Evolutionary conservation across 192 early-diverging fungal genomes (phyloP).

Genomic region (Mortierella antarctica): DNA sequence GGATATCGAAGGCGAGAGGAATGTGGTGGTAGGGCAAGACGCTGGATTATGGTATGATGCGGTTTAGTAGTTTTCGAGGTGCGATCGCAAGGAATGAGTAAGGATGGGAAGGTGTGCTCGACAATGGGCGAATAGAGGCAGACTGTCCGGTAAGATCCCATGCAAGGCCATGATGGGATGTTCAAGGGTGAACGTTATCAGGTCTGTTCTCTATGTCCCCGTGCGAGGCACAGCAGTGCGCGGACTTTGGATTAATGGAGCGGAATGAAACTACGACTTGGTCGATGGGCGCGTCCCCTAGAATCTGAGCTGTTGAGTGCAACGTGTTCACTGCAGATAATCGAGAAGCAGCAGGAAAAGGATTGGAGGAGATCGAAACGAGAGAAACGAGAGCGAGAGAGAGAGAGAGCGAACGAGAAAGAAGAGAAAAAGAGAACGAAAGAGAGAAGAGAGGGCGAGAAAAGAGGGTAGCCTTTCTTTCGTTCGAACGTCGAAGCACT

Average conservation of each 20-base stretch:
- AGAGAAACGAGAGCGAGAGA: background rate
- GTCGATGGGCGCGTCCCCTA: background rate
- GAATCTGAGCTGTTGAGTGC: background rate
- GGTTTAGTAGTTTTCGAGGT: background rate
- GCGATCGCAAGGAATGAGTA: background rate
- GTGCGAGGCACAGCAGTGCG: background rate
- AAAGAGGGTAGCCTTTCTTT: background rate
- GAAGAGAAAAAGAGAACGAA: background rate
- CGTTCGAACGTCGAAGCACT: no score
- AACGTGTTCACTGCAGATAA: background rate
- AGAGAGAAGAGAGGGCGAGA: constrained; percentile 5
- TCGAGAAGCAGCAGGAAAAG: background rate
- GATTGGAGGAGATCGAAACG: background rate
- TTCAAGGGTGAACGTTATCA: background rate
- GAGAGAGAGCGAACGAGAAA: constrained; percentile 5
- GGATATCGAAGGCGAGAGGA: background rate
- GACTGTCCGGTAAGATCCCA: constrained; percentile 10
- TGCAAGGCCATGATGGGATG: constrained; percentile 19
- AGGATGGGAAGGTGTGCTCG: background rate
- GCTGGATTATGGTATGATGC: background rate
- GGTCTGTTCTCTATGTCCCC: background rate
- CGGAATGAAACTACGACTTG: background rate
- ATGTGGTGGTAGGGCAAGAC: background rate
- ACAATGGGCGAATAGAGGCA: background rate
- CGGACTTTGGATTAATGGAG: no score